Evolutionary conservation across 768 basidiomycete species (phyloP).

Genomic region (Tephrocybe sp.): DNA sequence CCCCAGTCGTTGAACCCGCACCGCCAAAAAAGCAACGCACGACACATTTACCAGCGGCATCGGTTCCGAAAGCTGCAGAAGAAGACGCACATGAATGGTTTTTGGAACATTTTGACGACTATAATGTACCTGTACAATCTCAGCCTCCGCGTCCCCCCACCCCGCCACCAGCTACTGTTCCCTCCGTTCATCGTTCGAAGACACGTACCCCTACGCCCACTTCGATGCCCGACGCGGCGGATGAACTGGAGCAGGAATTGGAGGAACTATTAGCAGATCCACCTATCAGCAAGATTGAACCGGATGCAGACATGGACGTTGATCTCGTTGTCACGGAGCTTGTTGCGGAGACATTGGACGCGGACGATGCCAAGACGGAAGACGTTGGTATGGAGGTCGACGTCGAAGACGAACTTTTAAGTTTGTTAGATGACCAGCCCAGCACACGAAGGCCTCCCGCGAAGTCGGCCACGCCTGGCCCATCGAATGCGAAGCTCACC

Average conservation of each 20-base stretch:
- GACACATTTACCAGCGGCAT: constrained; percentile 4
- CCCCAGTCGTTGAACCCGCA: background rate
- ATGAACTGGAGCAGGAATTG: constrained; percentile 46
- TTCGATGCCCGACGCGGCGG: constrained; percentile 33
- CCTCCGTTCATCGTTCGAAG: constrained; percentile 7
- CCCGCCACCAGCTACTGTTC: constrained; percentile 19
- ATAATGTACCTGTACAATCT: constrained; percentile 19
- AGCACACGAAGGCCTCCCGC: constrained; percentile 20
- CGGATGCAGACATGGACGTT: constrained; percentile 40
- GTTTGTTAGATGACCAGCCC: constrained; percentile 59
- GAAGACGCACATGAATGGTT: constrained; percentile 65
- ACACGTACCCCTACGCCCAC: constrained; percentile 19
- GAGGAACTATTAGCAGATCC: constrained; percentile 23
- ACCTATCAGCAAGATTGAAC: constrained; percentile 30
- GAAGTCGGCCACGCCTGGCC: constrained; percentile 6
- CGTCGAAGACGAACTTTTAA: constrained; percentile 69
- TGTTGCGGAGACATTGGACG: constrained; percentile 40
- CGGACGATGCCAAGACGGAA: constrained; percentile 22
- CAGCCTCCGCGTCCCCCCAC: constrained; percentile 26
- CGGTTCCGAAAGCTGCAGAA: constrained; percentile 27
- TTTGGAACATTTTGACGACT: constrained; percentile 50
- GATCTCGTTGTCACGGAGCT: constrained; percentile 45
- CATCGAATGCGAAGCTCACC: constrained; percentile 6
- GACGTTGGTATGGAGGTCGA: constrained; percentile 37
- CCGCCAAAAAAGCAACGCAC: constrained; percentile 12